Conservation (phyloP, 768 basidiomycete genomes). For the Russula abietina region DNA sequence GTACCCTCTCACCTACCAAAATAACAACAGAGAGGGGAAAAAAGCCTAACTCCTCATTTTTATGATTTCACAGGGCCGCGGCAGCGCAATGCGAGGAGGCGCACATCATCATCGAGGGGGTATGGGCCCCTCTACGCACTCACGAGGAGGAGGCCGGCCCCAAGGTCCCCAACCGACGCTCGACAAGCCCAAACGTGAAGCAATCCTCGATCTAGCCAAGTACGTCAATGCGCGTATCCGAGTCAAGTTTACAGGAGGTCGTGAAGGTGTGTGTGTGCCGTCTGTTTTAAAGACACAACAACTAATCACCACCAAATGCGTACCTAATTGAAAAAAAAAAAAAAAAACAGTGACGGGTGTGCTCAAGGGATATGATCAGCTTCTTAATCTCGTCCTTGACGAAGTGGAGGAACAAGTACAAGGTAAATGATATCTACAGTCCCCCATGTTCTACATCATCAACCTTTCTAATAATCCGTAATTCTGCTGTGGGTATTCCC, state of each 20-base stretch:
- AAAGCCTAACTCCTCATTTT: slow-evolving; percentile 17
- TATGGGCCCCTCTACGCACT: slow-evolving; percentile 35
- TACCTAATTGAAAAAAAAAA: background rate
- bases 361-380: slow-evolving; percentile 93
- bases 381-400: slow-evolving; percentile 95
- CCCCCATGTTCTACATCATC: background rate
- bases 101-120: slow-evolving; percentile 21
- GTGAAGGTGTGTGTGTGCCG: slow-evolving; percentile 61
- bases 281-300: no score
- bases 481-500: slow-evolving; percentile 7
- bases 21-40: background rate
- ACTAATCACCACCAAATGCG: background rate
- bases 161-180: slow-evolving; percentile 44
- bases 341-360: slow-evolving; percentile 68
- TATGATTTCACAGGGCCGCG: slow-evolving; percentile 53
- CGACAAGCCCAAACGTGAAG: slow-evolving; percentile 85
- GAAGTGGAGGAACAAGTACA: slow-evolving; percentile 82
- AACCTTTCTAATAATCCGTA: background rate
- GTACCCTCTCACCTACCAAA: no score
- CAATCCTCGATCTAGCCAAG: slow-evolving; percentile 91
- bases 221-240: slow-evolving; percentile 89
- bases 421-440: slow-evolving; percentile 37
- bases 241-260: slow-evolving; percentile 96
- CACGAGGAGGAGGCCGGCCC: slow-evolving; percentile 35
- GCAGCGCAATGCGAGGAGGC: slow-evolving; percentile 44